phyloP scores from a whole-genome alignment of 148 eudicot genomes.

The Salicornia ramosissima region DNA sequence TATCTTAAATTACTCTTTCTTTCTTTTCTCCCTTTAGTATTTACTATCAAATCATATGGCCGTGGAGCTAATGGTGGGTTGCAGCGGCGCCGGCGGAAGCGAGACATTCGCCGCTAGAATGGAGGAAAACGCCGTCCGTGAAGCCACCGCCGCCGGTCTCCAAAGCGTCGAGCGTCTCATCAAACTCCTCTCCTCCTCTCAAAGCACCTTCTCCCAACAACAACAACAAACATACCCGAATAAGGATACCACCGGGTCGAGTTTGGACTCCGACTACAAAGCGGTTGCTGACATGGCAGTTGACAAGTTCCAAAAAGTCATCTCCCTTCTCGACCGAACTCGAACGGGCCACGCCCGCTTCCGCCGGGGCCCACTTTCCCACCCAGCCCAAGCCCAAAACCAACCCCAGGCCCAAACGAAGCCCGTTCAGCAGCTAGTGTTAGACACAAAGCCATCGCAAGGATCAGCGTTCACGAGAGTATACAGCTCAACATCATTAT shows the following conservation, averaged over 20 bases:
- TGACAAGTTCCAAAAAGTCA: slow-evolving; percentile 71
- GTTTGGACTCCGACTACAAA: slow-evolving; percentile 42
- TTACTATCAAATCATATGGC: slow-evolving; percentile 38
- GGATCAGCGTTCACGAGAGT: slow-evolving; percentile 36
- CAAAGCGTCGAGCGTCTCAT: slow-evolving; percentile 84
- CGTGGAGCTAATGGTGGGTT: slow-evolving; percentile 56
- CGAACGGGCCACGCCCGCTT: slow-evolving; percentile 94
- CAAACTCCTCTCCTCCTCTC: slow-evolving; percentile 40
- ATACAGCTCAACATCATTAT: slow-evolving; percentile 31
- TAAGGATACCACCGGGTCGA: background rate
- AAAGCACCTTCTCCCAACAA: too few species aligned
- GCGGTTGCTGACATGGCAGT: slow-evolving; percentile 79
- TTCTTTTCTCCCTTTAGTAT: background rate
- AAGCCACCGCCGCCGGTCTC: slow-evolving; percentile 72
- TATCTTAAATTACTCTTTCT: background rate
- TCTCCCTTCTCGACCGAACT: slow-evolving; percentile 60
- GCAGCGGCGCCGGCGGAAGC: background rate
- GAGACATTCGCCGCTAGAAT: slow-evolving; percentile 25
- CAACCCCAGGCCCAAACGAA: background rate
- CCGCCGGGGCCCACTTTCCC: slow-evolving; percentile 58
- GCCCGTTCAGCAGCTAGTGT: slow-evolving; percentile 12
- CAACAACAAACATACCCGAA: too few species aligned
- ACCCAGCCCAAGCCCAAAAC: slow-evolving; percentile 14
- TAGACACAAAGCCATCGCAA: slow-evolving; percentile 24
- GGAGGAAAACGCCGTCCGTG: slow-evolving; percentile 66